phyloP scores from a whole-genome alignment of 305 asterid genomes.

The Solanum hybrid region DNA sequence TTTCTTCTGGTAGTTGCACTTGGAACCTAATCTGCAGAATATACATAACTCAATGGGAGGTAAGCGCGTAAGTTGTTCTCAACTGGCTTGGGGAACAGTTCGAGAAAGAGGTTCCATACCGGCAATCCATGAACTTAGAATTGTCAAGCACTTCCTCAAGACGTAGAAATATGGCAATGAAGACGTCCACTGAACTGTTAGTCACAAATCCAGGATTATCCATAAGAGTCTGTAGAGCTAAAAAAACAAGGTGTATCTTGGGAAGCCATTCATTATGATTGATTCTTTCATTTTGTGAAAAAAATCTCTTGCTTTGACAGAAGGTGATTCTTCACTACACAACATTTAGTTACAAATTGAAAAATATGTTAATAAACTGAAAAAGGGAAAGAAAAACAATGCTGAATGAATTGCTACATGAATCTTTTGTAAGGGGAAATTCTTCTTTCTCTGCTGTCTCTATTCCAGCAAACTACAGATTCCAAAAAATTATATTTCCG shows the following conservation, averaged over 20 bases:
- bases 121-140: not conserved
- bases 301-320: conserved; percentile 15
- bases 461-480: conserved; percentile 17
- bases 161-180: not conserved
- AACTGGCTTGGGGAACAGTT: not conserved
- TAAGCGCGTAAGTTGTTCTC: not conserved
- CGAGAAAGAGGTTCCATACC: not conserved
- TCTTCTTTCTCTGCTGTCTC: conserved; percentile 1
- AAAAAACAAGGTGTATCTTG: not conserved
- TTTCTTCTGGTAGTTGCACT: not conserved
- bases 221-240: not conserved
- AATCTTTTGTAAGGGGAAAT: conserved; percentile 13
- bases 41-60: not conserved
- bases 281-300: conserved; percentile 20
- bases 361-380: conserved; percentile 23
- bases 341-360: conserved; percentile 34
- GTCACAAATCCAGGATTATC: not conserved
- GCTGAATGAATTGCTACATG: conserved; percentile 37
- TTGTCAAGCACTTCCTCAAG: not conserved
- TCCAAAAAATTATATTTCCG: conserved; percentile 10
- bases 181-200: not conserved
- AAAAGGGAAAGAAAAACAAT: conserved; percentile 10
- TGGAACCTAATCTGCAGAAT: not conserved
- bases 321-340: conserved; percentile 16
- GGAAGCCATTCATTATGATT: not conserved